Conservation (phyloP, 768 basidiomycete genomes). For the Lyophyllum atratum region DNA sequence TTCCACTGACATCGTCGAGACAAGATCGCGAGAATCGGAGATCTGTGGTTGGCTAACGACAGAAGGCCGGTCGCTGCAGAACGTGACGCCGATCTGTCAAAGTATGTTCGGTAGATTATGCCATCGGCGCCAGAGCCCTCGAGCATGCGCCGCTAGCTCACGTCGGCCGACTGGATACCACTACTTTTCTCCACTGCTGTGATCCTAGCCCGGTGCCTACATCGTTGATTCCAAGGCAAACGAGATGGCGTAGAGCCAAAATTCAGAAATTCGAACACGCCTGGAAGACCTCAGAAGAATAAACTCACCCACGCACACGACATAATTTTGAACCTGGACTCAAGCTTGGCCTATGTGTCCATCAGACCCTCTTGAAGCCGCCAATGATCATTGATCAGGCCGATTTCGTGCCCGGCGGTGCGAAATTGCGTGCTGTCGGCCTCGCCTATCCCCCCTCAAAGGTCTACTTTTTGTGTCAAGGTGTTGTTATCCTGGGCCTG, state of each 20-base stretch:
- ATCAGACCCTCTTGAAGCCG: constrained; percentile 8
- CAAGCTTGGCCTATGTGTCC: background rate
- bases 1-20: background rate
- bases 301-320: background rate
- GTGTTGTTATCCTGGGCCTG: background rate
- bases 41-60: background rate
- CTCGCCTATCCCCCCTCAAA: background rate
- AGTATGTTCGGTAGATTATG: background rate
- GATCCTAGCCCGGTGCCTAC: too few relatives aligned
- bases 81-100: background rate
- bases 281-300: background rate
- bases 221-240: too few relatives aligned
- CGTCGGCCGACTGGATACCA: background rate
- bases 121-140: background rate
- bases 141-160: background rate
- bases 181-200: background rate
- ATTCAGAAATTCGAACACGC: background rate
- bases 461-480: background rate
- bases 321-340: background rate
- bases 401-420: constrained; percentile 1
- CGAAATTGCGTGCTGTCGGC: background rate
- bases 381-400: constrained; percentile 4
- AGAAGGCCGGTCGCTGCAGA: background rate
- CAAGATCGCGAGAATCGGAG: background rate
- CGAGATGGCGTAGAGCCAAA: background rate